Evolutionary conservation across 1,284 basidiomycete species (phyloP), one percentile per base, ranked within the genome.

Genomic region (Moesziomyces globuligerus): DNA sequence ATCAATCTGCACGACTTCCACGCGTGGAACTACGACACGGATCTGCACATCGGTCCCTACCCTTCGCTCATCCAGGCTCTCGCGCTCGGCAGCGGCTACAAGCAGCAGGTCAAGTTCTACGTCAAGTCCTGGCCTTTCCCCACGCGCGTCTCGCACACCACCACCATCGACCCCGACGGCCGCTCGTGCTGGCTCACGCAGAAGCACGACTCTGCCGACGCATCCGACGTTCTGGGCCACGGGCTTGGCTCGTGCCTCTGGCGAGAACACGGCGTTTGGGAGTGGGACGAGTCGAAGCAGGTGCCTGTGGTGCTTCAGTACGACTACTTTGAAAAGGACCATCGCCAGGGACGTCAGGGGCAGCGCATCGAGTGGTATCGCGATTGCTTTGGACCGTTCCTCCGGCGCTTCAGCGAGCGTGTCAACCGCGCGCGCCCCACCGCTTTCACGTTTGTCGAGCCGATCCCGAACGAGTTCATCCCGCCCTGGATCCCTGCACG

Each of bases 261-360:
- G 94, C 89, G 91, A 75, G 87, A 90, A 84, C 94, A 97, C 74
- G 93, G 91, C 13, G 92, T 97, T 0, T 98, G 95, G 95, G 88
- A 89, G 1, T 98, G 91, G 90, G 90, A 93, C 76, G 85, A 84
- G 10, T 84, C 85, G 23, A 90, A 89, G 73, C 83, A 89, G 8
- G 85, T 88, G 55, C 89, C 90, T 0, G 88, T 95, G 1, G 89
- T 91, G 0, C 84, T 98, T 42, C 87, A 91, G 51, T 91, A 94
- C 78, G 90, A 88, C 75, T 98, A 97, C 83, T 98, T 98, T 76
- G 83, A 86, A 20, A 88, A 88, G 55, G 68, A 73, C 26, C 54
- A 64, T 23, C 64, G 78, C 3, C 52, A 60, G 4, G 77, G 77
- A 11, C 38, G 64, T 4, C 42, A 66, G 17, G 65, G 71, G 0